Conservation (phyloP, 1,139 yeast species). For the Pichia inconspicua region DNA sequence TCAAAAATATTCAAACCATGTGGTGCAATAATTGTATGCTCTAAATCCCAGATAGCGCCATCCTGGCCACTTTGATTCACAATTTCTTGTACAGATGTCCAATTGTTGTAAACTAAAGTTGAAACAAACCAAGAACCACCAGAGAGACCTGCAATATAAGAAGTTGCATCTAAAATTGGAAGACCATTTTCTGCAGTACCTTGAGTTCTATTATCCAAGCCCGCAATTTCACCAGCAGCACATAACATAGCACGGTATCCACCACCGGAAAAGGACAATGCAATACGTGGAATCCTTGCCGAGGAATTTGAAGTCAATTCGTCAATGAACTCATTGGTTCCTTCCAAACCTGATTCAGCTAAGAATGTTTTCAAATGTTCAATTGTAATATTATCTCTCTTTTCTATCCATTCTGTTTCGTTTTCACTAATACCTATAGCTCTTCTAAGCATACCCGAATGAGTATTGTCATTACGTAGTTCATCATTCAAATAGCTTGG, state of each 20-base stretch:
- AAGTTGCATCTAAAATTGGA: constrained; percentile 72
- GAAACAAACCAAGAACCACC: constrained; percentile 89
- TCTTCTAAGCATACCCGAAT: constrained; percentile 27
- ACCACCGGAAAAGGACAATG: constrained; percentile 82
- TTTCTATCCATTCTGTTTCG: constrained; percentile 36
- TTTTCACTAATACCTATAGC: constrained; percentile 31
- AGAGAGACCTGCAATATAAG: constrained; percentile 72
- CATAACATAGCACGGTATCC: constrained; percentile 85
- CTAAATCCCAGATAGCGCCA: constrained; percentile 61
- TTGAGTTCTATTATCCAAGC: constrained; percentile 65
- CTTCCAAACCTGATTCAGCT: constrained; percentile 47
- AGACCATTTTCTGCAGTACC: constrained; percentile 54
- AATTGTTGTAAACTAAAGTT: constrained; percentile 71
- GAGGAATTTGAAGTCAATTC: constrained; percentile 19
- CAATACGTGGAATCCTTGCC: constrained; percentile 36
- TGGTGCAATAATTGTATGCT: constrained; percentile 51
- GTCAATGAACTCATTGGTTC: constrained; percentile 41
- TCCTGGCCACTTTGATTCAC: constrained; percentile 34
- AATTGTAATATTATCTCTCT: constrained; percentile 46
- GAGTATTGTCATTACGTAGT: constrained; percentile 14
- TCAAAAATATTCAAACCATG: constrained; percentile 63
- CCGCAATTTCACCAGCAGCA: constrained; percentile 85
- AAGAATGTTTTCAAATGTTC: constrained; percentile 50
- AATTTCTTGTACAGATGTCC: constrained; percentile 62
- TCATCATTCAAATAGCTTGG: constrained; percentile 31